Evolutionary conservation across 2,329 filamentous ascomycete species (phyloP), one percentile per base, ranked within the genome.

Genomic region (Colletotrichum spaethianum): DNA sequence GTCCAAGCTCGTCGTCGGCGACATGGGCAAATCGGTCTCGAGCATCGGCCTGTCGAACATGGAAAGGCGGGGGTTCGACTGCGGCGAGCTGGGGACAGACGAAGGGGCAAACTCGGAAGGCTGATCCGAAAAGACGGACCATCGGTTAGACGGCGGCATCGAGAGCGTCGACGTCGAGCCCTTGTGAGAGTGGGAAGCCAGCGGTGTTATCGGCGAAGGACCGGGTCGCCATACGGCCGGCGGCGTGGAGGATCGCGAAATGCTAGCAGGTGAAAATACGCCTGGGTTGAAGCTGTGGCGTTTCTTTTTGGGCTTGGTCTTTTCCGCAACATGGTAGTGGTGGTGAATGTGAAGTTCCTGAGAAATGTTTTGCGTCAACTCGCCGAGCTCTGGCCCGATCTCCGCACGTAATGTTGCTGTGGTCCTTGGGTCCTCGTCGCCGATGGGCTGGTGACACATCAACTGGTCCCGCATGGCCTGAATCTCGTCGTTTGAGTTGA

Each of bases 401-500:
- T 98, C 95, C 52, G 93, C 90, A 70, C 91, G 88, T 63, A 98
- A 83, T 0, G 90, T 93, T 3, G 87, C 85, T 1, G 84, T 82
- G 8, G 81, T 78, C 70, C 79, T 83, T 23, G 80, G 77, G 65
- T 78, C 81, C 28, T 85, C 81, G 11, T 87, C 82, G 3, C 83
- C 82, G 4, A 93, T 77, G 9, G 94, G 94, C 76, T 96, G 94
- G 78, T 98, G 94, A 57, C 91, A 89, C 73, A 93, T 82, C 33
- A 98, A 86, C 80, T 98, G 94, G 73, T 97, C 94, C 33, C 96
- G 89, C 26, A 99, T 83, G 53, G 89, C 90, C 79, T 98, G 94
- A 3, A 98, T 96, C 82, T 99, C 96, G 77, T 98, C 94, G 78
- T 98, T 97, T 3, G 96, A 98, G 79, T 90, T 95, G 77, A 94